Conservation (phyloP, 306 rosid genomes). For the Geum urbanum region DNA sequence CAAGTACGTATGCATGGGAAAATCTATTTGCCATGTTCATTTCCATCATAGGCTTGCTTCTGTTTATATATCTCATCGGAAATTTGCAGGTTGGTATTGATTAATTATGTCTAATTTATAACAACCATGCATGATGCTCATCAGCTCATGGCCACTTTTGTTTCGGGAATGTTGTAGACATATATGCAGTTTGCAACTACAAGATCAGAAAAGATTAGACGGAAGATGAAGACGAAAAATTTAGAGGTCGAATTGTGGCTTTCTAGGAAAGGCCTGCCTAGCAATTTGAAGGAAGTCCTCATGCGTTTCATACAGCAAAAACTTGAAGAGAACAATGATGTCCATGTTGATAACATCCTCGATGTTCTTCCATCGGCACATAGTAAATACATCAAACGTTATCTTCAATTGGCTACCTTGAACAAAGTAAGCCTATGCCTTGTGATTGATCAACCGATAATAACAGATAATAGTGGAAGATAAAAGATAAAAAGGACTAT, state of each 20-base stretch:
- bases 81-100: background rate
- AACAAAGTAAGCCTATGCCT: background rate
- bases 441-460: background rate
- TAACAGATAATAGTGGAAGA: no score
- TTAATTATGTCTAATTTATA: background rate
- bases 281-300: background rate
- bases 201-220: slow-evolving; percentile 2
- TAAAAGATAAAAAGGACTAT: no score
- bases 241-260: slow-evolving; percentile 4
- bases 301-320: background rate
- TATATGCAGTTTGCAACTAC: slow-evolving; percentile 2
- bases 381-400: slow-evolving; percentile 1
- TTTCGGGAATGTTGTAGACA: background rate
- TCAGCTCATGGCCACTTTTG: background rate
- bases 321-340: slow-evolving; percentile 7
- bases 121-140: background rate
- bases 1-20: slow-evolving; percentile 14
- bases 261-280: background rate
- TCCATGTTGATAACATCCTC: background rate
- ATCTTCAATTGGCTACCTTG: background rate
- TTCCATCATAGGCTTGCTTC: background rate
- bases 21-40: slow-evolving; percentile 5
- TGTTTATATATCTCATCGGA: slow-evolving; percentile 8
- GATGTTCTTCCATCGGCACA: background rate
- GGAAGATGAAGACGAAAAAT: slow-evolving; percentile 8